Evolutionary conservation across 106 monocot species (phyloP), one percentile per base, ranked within the genome.

Genomic region (Xerophyta viscosa): DNA sequence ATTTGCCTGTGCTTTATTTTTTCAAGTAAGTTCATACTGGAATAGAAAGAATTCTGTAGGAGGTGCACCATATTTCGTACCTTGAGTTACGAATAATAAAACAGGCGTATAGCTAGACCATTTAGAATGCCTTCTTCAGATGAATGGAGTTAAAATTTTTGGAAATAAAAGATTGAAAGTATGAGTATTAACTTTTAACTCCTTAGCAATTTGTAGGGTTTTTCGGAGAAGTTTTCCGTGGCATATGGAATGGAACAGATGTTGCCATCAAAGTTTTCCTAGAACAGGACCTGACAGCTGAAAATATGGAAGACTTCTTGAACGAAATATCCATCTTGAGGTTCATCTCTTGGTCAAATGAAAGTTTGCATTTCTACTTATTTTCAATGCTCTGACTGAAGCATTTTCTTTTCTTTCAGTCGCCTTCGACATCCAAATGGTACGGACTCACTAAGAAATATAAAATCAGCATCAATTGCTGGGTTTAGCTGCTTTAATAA

Each of bases 371-470:
- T 11, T 54, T 20, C 39, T 22, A 18, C 20, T 20, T 26, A 37
- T 8, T n/a, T 50, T 71, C 23, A 52, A 2, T 17, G 24, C 31
- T 54, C 42, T 66, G n/a, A 70, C 46, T 58, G 22, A 54, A 21
- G 3, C 71, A 0, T 48, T 36, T 60, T 24, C 20, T 77, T 66
- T 48, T 46, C 25, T 82, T 79, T 23, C 86, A 92, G 92, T 70
- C 86, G 92, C 15, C 82, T 92, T 63, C 82, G 92, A 49, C 91
- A 92, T 69, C 91, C 91, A 52, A 92, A 92, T 76, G 91, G 91
- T 86, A 86, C n/a, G 29, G 7, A 37, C 30, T 44, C 58, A 18
- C 19, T 4, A 57, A 5, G 7, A 5, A 6, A 33, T 33, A 6
- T 33, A 33, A 33, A 33, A 33, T 10, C 5, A 33, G 33, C 33